Percentiles rank a stretch among this genome's conserved stretches.
Evolutionary conservation across 2,329 filamentous ascomycete genomes (phyloP).

Genomic region (Fusarium illudens): DNA sequence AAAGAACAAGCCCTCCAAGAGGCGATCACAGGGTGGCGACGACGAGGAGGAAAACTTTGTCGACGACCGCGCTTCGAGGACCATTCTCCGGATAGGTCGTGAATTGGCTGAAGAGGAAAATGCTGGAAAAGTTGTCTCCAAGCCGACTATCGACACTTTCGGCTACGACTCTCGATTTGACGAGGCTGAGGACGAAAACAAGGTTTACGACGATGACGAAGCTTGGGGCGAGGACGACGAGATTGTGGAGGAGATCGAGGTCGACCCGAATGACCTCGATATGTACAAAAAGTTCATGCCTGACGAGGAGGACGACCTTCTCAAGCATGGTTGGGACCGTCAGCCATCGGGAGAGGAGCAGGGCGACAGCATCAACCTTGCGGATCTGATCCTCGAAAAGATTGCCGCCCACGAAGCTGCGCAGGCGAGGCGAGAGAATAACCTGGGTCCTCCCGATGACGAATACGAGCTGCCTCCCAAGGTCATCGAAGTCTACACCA

Average conservation of each 20-base stretch:
- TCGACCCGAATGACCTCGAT: constrained; percentile 88
- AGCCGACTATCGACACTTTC: constrained; percentile 65
- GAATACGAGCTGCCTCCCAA: constrained; percentile 88
- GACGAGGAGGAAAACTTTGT: constrained; percentile 76
- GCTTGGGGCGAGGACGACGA: constrained; percentile 85
- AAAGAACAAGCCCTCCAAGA: constrained; percentile 78
- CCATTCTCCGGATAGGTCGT: constrained; percentile 89
- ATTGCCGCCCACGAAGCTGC: constrained; percentile 90
- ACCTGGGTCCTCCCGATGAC: constrained; percentile 71
- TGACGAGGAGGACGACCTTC: constrained; percentile 73
- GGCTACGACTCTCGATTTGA: constrained; percentile 81
- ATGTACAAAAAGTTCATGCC: constrained; percentile 92
- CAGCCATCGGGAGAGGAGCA: constrained; percentile 57
- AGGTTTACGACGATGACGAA: constrained; percentile 61
- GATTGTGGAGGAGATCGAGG: constrained; percentile 75
- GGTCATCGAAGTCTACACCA: constrained; percentile 92
- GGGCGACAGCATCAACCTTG: constrained; percentile 76
- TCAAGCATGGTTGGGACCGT: constrained; percentile 69
- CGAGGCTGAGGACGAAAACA: constrained; percentile 57
- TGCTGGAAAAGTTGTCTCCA: constrained; percentile 53
- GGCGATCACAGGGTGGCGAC: constrained; percentile 68
- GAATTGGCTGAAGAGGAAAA: constrained; percentile 85
- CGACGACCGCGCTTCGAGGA: constrained; percentile 86
- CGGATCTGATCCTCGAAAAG: constrained; percentile 92
- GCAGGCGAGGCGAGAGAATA: constrained; percentile 53